phyloP scores from a whole-genome alignment of 768 basidiomycete species.

The Leccinum longicurvipes region DNA sequence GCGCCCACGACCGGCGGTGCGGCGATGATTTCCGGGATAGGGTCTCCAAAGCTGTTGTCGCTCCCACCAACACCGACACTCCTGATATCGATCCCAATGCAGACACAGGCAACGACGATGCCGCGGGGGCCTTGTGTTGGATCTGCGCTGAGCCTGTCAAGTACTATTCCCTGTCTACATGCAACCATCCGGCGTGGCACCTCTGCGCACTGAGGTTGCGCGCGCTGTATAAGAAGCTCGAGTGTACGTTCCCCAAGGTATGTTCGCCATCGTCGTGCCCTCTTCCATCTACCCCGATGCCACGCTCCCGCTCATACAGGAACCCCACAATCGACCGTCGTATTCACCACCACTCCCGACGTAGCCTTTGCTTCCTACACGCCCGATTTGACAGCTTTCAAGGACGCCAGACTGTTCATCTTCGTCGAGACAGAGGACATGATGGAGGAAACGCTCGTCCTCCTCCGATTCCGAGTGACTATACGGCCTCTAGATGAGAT shows the following conservation, averaged over 20 bases:
- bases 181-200: constrained; percentile 94
- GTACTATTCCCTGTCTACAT: constrained; percentile 83
- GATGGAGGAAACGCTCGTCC: constrained; percentile 91
- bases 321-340: constrained; percentile 67
- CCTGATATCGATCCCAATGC: neutral
- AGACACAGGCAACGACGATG: constrained; percentile 34
- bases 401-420: constrained; percentile 71
- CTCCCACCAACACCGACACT: neutral
- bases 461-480: constrained; percentile 83
- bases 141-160: constrained; percentile 95
- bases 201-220: constrained; percentile 85
- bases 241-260: constrained; percentile 93
- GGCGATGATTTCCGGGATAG: too few species aligned
- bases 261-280: neutral
- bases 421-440: constrained; percentile 87
- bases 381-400: constrained; percentile 53
- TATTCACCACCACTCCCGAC: constrained; percentile 70
- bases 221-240: constrained; percentile 88
- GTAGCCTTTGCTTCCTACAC: constrained; percentile 57
- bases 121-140: constrained; percentile 56
- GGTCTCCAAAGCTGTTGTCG: neutral
- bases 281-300: neutral
- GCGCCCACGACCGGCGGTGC: too few species aligned
- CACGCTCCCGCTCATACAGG: too few species aligned
- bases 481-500: constrained; percentile 83